Evolutionary conservation across 2,329 filamentous ascomycete genomes (phyloP).

Genomic region (Alternaria dauci): DNA sequence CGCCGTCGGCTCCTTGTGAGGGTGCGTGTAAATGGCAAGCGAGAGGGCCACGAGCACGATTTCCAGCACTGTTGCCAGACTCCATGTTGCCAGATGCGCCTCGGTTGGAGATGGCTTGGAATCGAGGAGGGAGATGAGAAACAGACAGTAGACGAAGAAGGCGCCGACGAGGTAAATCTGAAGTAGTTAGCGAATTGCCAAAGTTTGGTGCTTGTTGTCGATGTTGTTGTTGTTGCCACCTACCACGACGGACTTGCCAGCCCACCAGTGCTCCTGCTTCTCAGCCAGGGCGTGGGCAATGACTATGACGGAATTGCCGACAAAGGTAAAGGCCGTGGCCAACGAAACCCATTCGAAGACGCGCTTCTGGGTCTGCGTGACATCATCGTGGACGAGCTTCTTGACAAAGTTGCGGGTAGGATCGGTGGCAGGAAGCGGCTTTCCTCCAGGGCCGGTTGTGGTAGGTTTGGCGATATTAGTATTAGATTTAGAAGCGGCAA

Average conservation of each 20-base stretch:
- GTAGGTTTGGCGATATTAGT: slow-evolving; percentile 56
- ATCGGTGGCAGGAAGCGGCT: slow-evolving; percentile 77
- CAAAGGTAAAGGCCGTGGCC: slow-evolving; percentile 75
- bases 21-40: slow-evolving; percentile 71
- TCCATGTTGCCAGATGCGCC: slow-evolving; percentile 83
- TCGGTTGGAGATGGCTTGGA: slow-evolving; percentile 80
- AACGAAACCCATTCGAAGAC: slow-evolving; percentile 79
- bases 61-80: slow-evolving; percentile 75
- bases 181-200: neutral
- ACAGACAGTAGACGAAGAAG: slow-evolving; percentile 85
- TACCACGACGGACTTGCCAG: slow-evolving; percentile 79
- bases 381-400: slow-evolving; percentile 60
- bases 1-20: slow-evolving; percentile 70
- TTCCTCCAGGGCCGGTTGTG: slow-evolving; percentile 83
- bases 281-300: slow-evolving; percentile 76
- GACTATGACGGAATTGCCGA: slow-evolving; percentile 77
- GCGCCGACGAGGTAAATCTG: slow-evolving; percentile 87
- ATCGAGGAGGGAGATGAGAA: slow-evolving; percentile 87
- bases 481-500: slow-evolving; percentile 59
- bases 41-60: slow-evolving; percentile 74
- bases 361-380: slow-evolving; percentile 72
- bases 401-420: slow-evolving; percentile 55
- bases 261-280: slow-evolving; percentile 78
- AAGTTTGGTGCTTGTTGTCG: neutral
- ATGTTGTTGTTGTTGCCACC: slow-evolving; percentile 41